Evolutionary conservation across 352 stramenopile genomes (phyloP), one percentile per base, ranked within the genome.

Genomic region (Phytophthora idaei): DNA sequence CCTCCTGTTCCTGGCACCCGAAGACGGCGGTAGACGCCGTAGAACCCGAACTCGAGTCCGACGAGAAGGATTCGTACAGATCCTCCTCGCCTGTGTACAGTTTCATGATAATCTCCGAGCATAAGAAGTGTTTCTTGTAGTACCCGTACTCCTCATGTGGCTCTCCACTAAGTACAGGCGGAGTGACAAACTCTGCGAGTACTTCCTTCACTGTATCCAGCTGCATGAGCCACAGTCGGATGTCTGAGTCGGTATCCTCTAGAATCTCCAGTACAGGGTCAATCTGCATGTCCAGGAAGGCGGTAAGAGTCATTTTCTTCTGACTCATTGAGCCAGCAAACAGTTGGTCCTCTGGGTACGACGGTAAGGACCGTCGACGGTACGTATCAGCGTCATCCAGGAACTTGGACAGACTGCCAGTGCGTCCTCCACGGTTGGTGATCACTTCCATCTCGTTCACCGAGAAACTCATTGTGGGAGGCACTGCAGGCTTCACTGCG

Each of bases 101-200:
- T 63, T 93, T 93, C 88, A 95, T 95, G 57, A 95, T 94, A 67
- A 95, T 94, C 76, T 95, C 88, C 1, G 88, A 95, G 74, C 88
- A 95, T 34, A 95, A 64, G 61, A 95, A 95, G 57, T 92, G 85
- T 52, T 89, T 90, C 66, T 95, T 95, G 77, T 95, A 95, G 68
- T 90, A 95, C 5, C 88, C 88, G 64, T 95, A 95, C 72, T 95
- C 88, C 54, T 95, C 88, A 62, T 95, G 84, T 3, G 87, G 85
- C 48, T 93, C 85, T 7, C 83, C 84, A 47, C 36, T 75, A 14
- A 95, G 84, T 29, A 92, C 74, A 0, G 87, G 85, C 4, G 86
- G 83, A 31, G 84, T 92, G n/a, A 93, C 77, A 59, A 95, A 95
- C 70, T 89, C 88, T 12, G 74, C 71, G 4, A 95, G 74, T 31